Evolutionary conservation across 83 land plant genomes (phyloP).

Genomic region (Larix sibirica): DNA sequence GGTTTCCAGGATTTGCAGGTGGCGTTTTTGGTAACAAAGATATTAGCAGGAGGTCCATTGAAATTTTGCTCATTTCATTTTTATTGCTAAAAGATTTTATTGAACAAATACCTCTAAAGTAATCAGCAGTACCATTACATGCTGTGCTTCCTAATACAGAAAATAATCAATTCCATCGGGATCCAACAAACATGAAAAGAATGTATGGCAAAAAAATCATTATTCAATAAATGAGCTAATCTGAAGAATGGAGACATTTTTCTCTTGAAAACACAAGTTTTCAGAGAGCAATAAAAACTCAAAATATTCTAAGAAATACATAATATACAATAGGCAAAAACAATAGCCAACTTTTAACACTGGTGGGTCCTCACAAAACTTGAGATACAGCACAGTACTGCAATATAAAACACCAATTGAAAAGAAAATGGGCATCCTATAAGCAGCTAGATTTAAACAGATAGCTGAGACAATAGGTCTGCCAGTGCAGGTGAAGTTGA

Average conservation of each 20-base stretch:
- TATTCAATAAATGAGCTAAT: conserved; percentile 2
- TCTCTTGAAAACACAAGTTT: neutral
- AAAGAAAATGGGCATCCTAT: neutral
- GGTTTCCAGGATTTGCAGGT: too few relatives aligned
- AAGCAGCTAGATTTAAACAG: neutral
- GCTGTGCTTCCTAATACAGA: too few relatives aligned
- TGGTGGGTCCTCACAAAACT: neutral
- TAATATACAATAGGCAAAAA: conserved; percentile 13
- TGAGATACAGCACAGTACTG: neutral
- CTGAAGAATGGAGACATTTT: neutral
- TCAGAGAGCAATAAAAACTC: conserved; percentile 3
- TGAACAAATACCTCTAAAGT: too few relatives aligned
- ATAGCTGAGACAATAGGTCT: neutral
- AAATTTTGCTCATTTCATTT: too few relatives aligned
- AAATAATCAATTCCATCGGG: too few relatives aligned
- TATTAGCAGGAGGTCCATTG: too few relatives aligned
- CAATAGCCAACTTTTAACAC: neutral
- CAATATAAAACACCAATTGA: neutral
- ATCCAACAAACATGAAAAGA: too few relatives aligned
- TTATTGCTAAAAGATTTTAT: too few relatives aligned
- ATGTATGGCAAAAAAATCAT: too few relatives aligned
- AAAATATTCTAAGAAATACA: neutral
- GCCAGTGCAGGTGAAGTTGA: neutral
- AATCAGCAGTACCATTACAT: too few relatives aligned
- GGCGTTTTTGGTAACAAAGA: too few relatives aligned